Evolutionary conservation across 495 filamentous ascomycete genomes (phyloP), one percentile per base, ranked within the genome.

Genomic region (Xylaria scruposa): DNA sequence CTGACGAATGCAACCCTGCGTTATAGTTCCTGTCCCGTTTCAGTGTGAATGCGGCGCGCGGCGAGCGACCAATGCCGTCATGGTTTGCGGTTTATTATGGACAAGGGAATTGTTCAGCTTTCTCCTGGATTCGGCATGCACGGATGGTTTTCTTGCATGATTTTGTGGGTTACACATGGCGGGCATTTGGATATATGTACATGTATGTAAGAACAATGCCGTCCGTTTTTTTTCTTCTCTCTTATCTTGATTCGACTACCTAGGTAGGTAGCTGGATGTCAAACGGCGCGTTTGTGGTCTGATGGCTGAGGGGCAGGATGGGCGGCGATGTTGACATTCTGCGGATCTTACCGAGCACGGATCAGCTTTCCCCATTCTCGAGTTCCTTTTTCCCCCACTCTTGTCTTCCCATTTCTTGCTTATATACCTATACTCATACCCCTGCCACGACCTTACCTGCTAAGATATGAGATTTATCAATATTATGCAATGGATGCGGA

Each of bases 21-120:
- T 21, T n/a, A 9, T 51, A 21, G 47, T 51, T 51, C 19, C n/a
- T 24, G 1, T 10, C 21, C 51, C 51, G 9, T 54, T 54, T 54
- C 53, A 29, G 53, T 56, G 21, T 31, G 26, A 56, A 56, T 56
- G 51, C 21, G 51, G 51, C 51, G 51, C 51, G 51, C 24, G 26
- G 53, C 53, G 53, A 56, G 53, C 2, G 15, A 56, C 26, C 17
- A 31, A 31, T 56, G 47, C 47, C 4, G 21, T 29, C 10, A 13
- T 56, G 13, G 26, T 10, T 31, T 8, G 17, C 53, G 21, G 53
- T 26, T 56, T 56, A 24, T 38, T 9, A 12, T 4, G 15, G 24
- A 60, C 58, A 60, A 9, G 58, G 33, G 58, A 7, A 60, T 36
- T 60, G 58, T 60, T 38, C 58, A 60, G 58, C 58, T 60, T 60